phyloP scores from a whole-genome alignment of 805 yeast genomes.

The Candida dajiaensis region DNA sequence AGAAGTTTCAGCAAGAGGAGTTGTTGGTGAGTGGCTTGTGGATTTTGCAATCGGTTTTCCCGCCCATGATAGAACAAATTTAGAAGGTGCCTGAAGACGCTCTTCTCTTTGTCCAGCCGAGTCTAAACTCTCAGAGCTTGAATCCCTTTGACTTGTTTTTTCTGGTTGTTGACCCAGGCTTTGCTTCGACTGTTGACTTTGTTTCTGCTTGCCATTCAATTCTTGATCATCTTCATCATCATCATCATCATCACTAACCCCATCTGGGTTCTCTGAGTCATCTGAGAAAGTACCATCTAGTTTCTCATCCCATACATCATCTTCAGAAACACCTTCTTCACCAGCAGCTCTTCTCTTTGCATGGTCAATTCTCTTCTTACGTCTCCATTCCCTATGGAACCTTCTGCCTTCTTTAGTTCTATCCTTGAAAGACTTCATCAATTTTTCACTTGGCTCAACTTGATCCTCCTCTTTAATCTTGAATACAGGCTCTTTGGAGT shows the following conservation, averaged over 20 bases:
- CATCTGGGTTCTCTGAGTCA: background rate
- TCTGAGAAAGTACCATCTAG: conserved; percentile 1
- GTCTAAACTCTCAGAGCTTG: too few relatives aligned
- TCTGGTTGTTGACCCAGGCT: too few relatives aligned
- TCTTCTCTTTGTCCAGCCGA: background rate
- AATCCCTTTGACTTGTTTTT: too few relatives aligned
- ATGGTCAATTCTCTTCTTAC: background rate
- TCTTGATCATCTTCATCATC: background rate
- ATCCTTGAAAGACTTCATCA: background rate
- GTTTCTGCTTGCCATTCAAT: background rate
- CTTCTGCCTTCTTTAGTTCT: conserved; percentile 1
- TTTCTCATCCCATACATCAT: conserved; percentile 1
- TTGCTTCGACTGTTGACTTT: too few relatives aligned
- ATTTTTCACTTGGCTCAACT: background rate
- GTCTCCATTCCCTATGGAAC: background rate
- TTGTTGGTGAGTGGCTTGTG: background rate
- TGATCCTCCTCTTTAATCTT: background rate
- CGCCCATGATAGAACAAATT: background rate
- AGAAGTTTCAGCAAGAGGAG: too few relatives aligned
- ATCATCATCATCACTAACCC: background rate
- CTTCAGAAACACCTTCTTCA: conserved; percentile 3
- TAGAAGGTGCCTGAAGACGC: background rate
- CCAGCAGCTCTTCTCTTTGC: background rate
- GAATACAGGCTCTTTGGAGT: background rate
- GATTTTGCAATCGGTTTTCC: background rate